Evolutionary conservation across 75 land plant species (phyloP), one percentile per base, ranked within the genome.

Genomic region (Pinus taeda): DNA sequence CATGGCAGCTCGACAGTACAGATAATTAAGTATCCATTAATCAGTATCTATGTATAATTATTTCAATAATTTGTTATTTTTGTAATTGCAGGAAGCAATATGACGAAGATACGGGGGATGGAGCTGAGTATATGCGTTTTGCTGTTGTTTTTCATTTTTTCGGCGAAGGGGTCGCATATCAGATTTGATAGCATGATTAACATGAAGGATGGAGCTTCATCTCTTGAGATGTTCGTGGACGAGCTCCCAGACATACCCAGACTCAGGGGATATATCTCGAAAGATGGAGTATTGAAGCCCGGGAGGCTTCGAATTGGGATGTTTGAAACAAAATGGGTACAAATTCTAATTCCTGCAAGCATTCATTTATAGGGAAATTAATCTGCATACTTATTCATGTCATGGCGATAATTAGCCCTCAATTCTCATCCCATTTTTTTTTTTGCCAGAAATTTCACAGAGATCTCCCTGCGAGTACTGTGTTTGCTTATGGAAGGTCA

Each of bases 321-420:
- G 96, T 90, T 77, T 77, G n/a, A 75, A 56, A 92, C 63, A 39
- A 79, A 76, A 71, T 94, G 96, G 96, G 96, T 93, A 82, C 17
- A 15, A 66, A 36, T 59, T 59, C 2, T 59, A 18, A 18, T 17
- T 59, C 13, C 29, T 62, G 15, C 21, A 4, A 15, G 15, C 30
- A 8, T 29, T 62, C 12, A 11, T 62, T 62, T 9, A 0, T 29
- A 13, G 21, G 14, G 15, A 13, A 22, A 4, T 3, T 22, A 12
- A 11, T 2, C 11, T 13, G 21, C 29, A 12, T 24, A 22, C 11
- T 3, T 62, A 36, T 12, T 4, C 30, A 62, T 62, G 30, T 26
- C 14, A 14, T 26, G 11, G 21, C 24, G 29, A 22, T 7, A 24
- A 39, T 18, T 20, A 42, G 20, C 4, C 11, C 17, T 39, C n/a